Base-by-base conservation (phyloP, 371 early-diverging fungal species). In the Mortierella sp. region DNA sequence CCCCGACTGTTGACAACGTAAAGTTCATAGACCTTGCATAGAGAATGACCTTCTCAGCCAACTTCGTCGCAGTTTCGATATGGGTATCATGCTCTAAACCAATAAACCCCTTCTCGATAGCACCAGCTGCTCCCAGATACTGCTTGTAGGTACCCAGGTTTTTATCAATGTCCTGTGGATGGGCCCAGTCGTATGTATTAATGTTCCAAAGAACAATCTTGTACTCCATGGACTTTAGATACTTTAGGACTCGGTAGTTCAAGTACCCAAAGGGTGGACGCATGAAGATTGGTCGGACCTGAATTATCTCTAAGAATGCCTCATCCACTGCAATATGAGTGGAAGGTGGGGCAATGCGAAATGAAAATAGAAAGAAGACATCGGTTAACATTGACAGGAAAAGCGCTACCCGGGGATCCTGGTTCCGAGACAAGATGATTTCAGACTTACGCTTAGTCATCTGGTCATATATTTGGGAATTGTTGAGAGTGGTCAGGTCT, bases 221-320 rank as follows among this genome's bases (percentile, higher is more conserved):
- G 70, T 87, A 88, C 1, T 87, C 89, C 18, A 58, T 30, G 0
- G 0, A 15, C 14, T 56, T 62, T 19, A 77, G 56, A 37, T 85
- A 84, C 21, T 84, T 83, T 2, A 72, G 60, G 7, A 85, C 85
- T 25, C 86, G 81, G 56, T 87, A 83, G 62, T 90, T 90, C 28
- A 85, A 85, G 74, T 90, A 89, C 37, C 89, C 89, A 64, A 85
- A 90, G 15, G 93, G 90, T 26, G 89, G 89, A 15, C 88, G 82
- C 79, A 80, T 80, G 67, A 84, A 84, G 47, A 72, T 68, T 1
- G 86, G 86, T 7, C 81, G 80, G 2, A 72, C 62, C 25, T 91
- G 90, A 45, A 85, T 88, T 4, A 72, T 51, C 21, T 26, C 12
- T 19, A 23, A 3, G 23, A 53, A 23, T 3, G 53, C 26, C 2